Conservation (phyloP, 306 rosid species). For the Vigna trinervia region DNA sequence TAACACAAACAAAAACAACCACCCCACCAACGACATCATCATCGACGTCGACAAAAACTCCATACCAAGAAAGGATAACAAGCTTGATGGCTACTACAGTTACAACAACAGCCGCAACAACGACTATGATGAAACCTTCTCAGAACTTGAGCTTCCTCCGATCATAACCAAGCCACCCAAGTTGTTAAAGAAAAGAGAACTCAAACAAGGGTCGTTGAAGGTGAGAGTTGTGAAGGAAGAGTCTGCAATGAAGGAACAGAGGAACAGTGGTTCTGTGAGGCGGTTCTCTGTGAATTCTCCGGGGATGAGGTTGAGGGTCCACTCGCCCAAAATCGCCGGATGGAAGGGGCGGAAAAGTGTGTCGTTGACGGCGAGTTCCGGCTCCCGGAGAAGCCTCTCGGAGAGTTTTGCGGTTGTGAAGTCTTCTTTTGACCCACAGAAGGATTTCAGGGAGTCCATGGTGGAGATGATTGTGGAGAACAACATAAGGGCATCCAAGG, state of each 20-base stretch:
- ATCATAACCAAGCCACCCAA: constrained; percentile 51
- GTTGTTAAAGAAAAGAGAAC: constrained; percentile 40
- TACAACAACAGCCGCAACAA: not conserved
- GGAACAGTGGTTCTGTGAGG: constrained; percentile 30
- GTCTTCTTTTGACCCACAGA: constrained; percentile 71
- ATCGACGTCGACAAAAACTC: constrained; percentile 60
- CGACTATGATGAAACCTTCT: constrained; percentile 37
- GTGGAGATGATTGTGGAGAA: constrained; percentile 87
- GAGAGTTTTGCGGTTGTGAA: constrained; percentile 73
- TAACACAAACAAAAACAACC: constrained; percentile 9
- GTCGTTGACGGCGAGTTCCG: constrained; percentile 35
- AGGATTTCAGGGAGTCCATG: constrained; percentile 81
- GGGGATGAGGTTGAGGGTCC: constrained; percentile 53
- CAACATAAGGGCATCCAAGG: constrained; percentile 73
- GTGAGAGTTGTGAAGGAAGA: constrained; percentile 41
- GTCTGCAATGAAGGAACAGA: constrained; percentile 44
- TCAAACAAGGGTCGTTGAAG: constrained; percentile 38
- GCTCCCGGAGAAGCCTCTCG: constrained; percentile 56
- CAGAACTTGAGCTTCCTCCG: constrained; percentile 62
- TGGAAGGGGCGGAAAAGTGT: constrained; percentile 54
- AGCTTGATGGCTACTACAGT: constrained; percentile 19
- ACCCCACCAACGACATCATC: constrained; percentile 50
- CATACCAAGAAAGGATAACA: constrained; percentile 45
- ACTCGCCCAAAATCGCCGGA: constrained; percentile 61
- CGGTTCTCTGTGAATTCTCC: constrained; percentile 51